Evolutionary conservation across 2,329 filamentous ascomycete genomes (phyloP), one percentile per base, ranked within the genome.

Genomic region (Proliferodiscus dingleyae): DNA sequence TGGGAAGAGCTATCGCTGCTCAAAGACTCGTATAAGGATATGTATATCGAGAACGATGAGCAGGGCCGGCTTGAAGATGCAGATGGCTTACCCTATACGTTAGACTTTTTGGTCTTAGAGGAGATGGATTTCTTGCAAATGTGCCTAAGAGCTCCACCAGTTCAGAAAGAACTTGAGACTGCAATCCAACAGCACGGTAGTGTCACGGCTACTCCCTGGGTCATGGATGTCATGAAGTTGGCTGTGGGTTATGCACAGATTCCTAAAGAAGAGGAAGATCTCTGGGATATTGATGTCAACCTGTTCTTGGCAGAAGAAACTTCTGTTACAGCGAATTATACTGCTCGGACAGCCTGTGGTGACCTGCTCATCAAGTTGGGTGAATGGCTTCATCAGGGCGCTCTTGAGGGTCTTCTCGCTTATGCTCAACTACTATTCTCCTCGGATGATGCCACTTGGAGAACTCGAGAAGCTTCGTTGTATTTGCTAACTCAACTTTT

Each of bases 281-380:
- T 98, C 8, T 98, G 93, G 93, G 89, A 96, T 57, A 89, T 96
- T 52, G 93, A 98, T 65, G 86, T 94, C 56, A 97, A 95, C 47
- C 78, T 98, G 2, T 98, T 94, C 67, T 75, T 98, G 37, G 91
- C 89, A 1, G 93, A 98, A 66, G 91, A 97, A 68, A 91, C 89
- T 2, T 91, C 89, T 2, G 86, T 96, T 15, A 95, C 89, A 10
- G 87, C 90, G 24, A 97, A 97, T 66, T 98, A 97, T 68, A 96
- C 93, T 0, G 87, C 93, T 11, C 82, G 93, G 55, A 95, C 89
- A 15, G 93, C 91, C 32, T 93, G 89, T 53, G 90, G 89, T 39
- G 93, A 97, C 64, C 72, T 98, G 39, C 77, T 95, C 22, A 89
- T 95, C 67, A 96, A 95, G 69, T 74, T 95, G 48, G 88, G 87